Evolutionary conservation across 306 rosid species (phyloP).

Genomic region (Parietaria judaica): DNA sequence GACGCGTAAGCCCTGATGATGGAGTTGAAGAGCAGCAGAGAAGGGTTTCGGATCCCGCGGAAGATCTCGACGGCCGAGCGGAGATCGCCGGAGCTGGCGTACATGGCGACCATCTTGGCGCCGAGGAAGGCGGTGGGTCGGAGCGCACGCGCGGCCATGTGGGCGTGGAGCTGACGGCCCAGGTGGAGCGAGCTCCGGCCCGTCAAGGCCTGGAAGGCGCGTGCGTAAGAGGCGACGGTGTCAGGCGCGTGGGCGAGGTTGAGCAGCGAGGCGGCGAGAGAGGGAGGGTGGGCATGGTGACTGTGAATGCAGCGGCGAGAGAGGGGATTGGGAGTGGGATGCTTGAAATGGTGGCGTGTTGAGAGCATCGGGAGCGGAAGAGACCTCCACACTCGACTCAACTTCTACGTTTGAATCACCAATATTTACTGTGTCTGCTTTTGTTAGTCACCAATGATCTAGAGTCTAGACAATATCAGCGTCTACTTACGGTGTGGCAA

Average conservation of each 20-base stretch:
- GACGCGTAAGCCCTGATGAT: slow-evolving; percentile 18
- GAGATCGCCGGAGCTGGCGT: slow-evolving; percentile 22
- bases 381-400: no score
- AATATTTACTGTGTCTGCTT: no score
- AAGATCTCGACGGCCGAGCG: slow-evolving; percentile 14
- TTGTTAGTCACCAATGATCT: no score
- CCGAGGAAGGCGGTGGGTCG: slow-evolving; percentile 19
- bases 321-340: not conserved
- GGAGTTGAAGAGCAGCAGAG: slow-evolving; percentile 17
- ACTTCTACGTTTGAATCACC: no score
- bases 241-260: not conserved
- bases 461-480: no score
- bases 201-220: slow-evolving; percentile 13
- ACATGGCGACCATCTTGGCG: slow-evolving; percentile 24
- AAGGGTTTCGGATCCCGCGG: slow-evolving; percentile 6
- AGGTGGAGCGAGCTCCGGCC: slow-evolving; percentile 7
- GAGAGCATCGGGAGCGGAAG: no score
- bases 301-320: not conserved
- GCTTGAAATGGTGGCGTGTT: not conserved
- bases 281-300: not conserved
- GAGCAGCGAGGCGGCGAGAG: not conserved
- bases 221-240: slow-evolving; percentile 8
- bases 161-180: slow-evolving; percentile 25
- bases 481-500: no score
- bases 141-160: slow-evolving; percentile 9